Evolutionary conservation across 1,284 basidiomycete species (phyloP).

Genomic region (Hypsizygus ulmarius): DNA sequence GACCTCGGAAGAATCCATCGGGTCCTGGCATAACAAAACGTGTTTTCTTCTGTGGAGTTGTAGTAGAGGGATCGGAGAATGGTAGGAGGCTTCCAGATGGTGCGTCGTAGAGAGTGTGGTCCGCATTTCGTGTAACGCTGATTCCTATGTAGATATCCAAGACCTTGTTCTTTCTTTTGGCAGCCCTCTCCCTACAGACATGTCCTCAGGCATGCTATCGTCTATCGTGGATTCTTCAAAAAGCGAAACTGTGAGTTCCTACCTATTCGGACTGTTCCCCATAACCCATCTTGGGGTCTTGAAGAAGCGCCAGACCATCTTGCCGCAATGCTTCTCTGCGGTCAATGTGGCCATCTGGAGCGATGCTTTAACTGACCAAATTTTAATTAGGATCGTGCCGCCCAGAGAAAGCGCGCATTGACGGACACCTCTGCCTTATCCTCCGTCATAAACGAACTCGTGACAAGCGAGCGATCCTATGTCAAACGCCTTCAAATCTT

Average conservation of each 20-base stretch:
- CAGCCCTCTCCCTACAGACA: constrained; percentile 48
- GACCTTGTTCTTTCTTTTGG: constrained; percentile 76
- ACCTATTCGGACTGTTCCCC: no score
- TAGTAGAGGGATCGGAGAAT: constrained; percentile 73
- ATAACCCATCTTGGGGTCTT: neutral
- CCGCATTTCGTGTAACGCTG: constrained; percentile 9
- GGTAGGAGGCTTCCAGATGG: constrained; percentile 68
- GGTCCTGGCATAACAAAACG: constrained; percentile 57
- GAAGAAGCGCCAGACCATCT: neutral
- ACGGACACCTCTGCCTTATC: constrained; percentile 62
- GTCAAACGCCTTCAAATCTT: constrained; percentile 72
- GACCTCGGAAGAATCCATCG: constrained; percentile 37
- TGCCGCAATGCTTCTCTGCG: constrained; percentile 1
- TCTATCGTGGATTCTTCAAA: constrained; percentile 38
- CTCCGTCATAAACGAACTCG: constrained; percentile 73
- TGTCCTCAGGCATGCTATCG: constrained; percentile 42
- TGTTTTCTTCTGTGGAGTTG: constrained; percentile 78
- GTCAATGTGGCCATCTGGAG: neutral
- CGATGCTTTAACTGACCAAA: constrained; percentile 5
- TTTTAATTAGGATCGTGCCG: constrained; percentile 37
- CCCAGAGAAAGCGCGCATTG: constrained; percentile 52
- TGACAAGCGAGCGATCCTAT: constrained; percentile 76
- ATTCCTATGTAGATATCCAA: constrained; percentile 58
- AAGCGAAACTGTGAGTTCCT: constrained; percentile 41
- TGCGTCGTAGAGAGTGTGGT: constrained; percentile 28